Evolutionary conservation across 2,329 filamentous ascomycete genomes (phyloP), one percentile per base, ranked within the genome.

Genomic region (Trichophyton simii): DNA sequence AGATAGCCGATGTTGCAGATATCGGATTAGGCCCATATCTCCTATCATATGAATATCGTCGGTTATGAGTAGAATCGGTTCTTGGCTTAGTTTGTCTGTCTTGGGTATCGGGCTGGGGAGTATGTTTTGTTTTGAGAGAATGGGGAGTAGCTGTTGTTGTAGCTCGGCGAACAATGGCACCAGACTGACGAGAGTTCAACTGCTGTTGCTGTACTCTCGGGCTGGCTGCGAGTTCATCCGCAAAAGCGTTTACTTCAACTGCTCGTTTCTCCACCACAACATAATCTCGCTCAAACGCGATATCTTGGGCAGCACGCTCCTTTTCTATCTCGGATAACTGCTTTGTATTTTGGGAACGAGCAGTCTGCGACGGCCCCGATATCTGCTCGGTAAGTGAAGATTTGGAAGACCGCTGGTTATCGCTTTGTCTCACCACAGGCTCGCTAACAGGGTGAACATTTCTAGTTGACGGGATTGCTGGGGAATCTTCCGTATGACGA

Each of bases 191-290:
- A 48, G 82, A 79, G 34, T 76, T 70, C 22, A 72, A 71, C 63
- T 79, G 71, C 25, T 70, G 72, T 52, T 75, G 75, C 66, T 83
- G 80, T 22, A 85, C 75, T 58, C 85, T 85, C 57, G 88, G 88
- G 69, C 88, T 92, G 59, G 91, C 88, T 52, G 90, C 91, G 70
- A 99, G 79, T 74, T 97, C 92, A 73, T 99, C 94, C 22, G 94
- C 94, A 69, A 99, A 87, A 2, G 94, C 94, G 72, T 99, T 97
- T 58, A 99, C 92, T 73, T 97, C 92, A 9, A 99, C 91, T 20
- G 91, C 88, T 66, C 87, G 86, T 77, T 96, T 96, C 76, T 99
- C 94, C 11, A 99, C 89, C 28, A 97, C 81, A 20, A 99, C 92
- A 68, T 97, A 99, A 66, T 97, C 94, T 66, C 92, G 85, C 71